phyloP scores from a whole-genome alignment of 768 basidiomycete species.

The Suillus plorans region DNA sequence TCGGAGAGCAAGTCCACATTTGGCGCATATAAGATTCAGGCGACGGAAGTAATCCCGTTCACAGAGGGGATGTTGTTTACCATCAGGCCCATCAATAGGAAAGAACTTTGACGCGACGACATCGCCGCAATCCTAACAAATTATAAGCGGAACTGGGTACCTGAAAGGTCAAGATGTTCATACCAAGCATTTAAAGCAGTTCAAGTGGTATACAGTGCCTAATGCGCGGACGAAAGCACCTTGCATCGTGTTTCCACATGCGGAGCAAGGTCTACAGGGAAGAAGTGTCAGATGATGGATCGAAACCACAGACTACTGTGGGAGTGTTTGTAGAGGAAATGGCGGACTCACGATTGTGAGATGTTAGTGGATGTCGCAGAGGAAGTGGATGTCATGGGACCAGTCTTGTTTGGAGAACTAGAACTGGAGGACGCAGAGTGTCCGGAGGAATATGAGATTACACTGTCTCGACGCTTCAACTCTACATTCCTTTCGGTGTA shows the following conservation, averaged over 20 bases:
- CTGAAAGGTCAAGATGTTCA: conserved; percentile 28
- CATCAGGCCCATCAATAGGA: conserved; percentile 90
- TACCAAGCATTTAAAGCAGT: conserved; percentile 98
- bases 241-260: conserved; percentile 81
- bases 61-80: conserved; percentile 91
- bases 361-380: conserved; percentile 53
- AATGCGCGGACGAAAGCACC: conserved; percentile 97
- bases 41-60: conserved; percentile 98
- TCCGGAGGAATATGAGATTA: conserved; percentile 52
- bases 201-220: conserved; percentile 91
- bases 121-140: conserved; percentile 84
- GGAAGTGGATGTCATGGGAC: conserved; percentile 52
- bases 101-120: conserved; percentile 99
- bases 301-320: conserved; percentile 5
- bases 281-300: conserved; percentile 12
- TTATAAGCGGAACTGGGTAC: conserved; percentile 10
- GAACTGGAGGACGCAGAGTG: conserved; percentile 54
- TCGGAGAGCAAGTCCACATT: conserved; percentile 90
- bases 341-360: conserved; percentile 55
- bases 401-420: conserved; percentile 36
- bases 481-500: conserved; percentile 55
- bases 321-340: conserved; percentile 7
- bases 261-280: conserved; percentile 59
- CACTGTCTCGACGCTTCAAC: conserved; percentile 45
- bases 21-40: conserved; percentile 93